Base-by-base conservation (phyloP, 441 rosid genomes). In the Dalechampia spathulata region DNA sequence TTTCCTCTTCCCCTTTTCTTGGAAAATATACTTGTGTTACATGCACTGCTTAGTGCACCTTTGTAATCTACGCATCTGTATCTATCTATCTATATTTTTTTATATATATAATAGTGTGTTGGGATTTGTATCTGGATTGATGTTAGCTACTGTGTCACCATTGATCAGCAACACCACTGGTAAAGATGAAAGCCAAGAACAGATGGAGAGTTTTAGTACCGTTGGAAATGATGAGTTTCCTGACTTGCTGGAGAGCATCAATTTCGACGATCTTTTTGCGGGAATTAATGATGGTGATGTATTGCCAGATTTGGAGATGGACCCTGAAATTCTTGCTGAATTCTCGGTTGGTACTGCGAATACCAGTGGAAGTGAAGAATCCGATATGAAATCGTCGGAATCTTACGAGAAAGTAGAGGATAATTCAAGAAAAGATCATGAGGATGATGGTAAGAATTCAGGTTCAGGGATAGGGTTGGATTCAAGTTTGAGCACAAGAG, bases 261-360 rank as follows among this genome's bases (percentile, higher is more conserved):
- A 86, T 67, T 87, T 87, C 55, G 85, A 82, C 19, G 95, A 91
- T 58, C 76, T 87, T 53, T 80, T 91, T 30, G n/a, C n/a, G n/a
- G n/a, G n/a, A n/a, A n/a, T n/a, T n/a, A n/a, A n/a, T n/a, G 34
- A 30, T 30, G 34, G 8, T 30, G 34, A 30, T 62, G 72, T 68
- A 54, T 52, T 91, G 45, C 95, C 98, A 0, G 87, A 82, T 62
- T 68, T 91, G 86, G 96, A 87, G 78, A 71, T 90, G 79, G 95
- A 82, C 62, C 72, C 78, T 2, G 96, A 87, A 60, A 70, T 82
- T 55, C 75, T 86, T 4, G 89, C 77, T 1, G 88, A 86, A 14
- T 80, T 78, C 58, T 78, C 96, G 39, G 63, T 68, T 23, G 64
- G 76, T 22, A 62, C 26, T 0, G 65, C n/a, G n/a, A n/a, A n/a